Evolutionary conservation across 148 eudicot species (phyloP).

Genomic region (Spergularia bocconei): DNA sequence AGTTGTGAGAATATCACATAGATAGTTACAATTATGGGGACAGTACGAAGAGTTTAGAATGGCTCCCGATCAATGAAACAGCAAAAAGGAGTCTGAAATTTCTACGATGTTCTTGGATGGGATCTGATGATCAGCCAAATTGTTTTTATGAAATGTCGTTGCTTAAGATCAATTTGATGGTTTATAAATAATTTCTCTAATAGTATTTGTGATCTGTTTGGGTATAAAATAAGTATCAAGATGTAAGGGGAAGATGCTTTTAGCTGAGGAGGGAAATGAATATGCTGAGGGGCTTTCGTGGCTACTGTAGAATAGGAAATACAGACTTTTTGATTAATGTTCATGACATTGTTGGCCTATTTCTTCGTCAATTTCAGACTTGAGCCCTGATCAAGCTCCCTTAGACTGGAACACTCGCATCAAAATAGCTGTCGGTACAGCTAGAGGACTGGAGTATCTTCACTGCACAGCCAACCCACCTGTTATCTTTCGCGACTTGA

Average conservation of each 20-base stretch:
- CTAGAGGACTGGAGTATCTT: constrained; percentile 68
- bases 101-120: background rate
- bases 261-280: constrained; percentile 1
- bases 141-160: too few relatives aligned
- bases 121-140: too few relatives aligned
- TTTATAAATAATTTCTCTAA: too few relatives aligned
- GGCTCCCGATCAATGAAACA: background rate
- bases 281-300: background rate
- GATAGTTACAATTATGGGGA: background rate
- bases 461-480: constrained; percentile 69
- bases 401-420: constrained; percentile 44
- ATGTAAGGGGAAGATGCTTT: background rate
- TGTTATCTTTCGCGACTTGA: constrained; percentile 66
- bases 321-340: background rate
- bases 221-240: background rate
- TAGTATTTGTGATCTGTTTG: background rate
- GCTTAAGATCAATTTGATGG: too few relatives aligned
- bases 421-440: constrained; percentile 39
- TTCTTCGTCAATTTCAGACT: constrained; percentile 24
- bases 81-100: background rate
- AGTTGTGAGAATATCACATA: background rate
- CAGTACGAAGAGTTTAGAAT: background rate
- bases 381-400: constrained; percentile 28
- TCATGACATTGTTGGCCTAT: background rate
- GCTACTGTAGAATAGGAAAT: background rate